These are phyloP conservation scores for Filosporella fistucella DNA, from an alignment of 495 filamentous ascomycete genomes.

Conservation along the genomic window DNA sequence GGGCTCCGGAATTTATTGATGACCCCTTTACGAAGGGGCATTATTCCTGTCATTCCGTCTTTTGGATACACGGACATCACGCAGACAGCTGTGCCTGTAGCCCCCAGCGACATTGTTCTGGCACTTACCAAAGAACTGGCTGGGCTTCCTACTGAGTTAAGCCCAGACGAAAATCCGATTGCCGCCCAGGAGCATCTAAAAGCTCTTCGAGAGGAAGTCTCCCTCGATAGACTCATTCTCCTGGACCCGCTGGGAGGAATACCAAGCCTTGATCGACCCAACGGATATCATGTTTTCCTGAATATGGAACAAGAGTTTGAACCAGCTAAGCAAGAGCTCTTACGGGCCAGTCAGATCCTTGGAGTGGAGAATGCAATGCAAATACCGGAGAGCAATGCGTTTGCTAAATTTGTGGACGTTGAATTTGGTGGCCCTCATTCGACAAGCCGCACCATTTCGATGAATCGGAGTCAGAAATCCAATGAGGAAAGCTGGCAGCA, in stretches of 20 bases:
- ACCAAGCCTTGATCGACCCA: conserved; percentile 60
- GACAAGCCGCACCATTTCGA: neutral
- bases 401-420: conserved; percentile 39
- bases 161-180: conserved; percentile 38
- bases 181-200: conserved; percentile 38
- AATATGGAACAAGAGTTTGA: conserved; percentile 91
- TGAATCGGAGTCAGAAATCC: neutral
- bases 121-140: conserved; percentile 71
- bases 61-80: conserved; percentile 61
- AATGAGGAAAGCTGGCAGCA: conserved; percentile 35
- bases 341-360: neutral
- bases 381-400: conserved; percentile 37
- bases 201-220: conserved; percentile 47
- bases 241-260: conserved; percentile 87
- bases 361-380: conserved; percentile 1
- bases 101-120: conserved; percentile 64
- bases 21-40: conserved; percentile 64
- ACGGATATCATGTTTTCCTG: conserved; percentile 81
- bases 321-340: conserved; percentile 58
- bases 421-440: conserved; percentile 27
- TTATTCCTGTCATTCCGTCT: conserved; percentile 73
- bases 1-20: conserved; percentile 57
- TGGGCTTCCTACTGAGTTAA: conserved; percentile 28
- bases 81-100: conserved; percentile 47
- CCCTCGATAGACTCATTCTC: conserved; percentile 82